Conservation (phyloP, 306 rosid species). For the Vigna angularis region DNA sequence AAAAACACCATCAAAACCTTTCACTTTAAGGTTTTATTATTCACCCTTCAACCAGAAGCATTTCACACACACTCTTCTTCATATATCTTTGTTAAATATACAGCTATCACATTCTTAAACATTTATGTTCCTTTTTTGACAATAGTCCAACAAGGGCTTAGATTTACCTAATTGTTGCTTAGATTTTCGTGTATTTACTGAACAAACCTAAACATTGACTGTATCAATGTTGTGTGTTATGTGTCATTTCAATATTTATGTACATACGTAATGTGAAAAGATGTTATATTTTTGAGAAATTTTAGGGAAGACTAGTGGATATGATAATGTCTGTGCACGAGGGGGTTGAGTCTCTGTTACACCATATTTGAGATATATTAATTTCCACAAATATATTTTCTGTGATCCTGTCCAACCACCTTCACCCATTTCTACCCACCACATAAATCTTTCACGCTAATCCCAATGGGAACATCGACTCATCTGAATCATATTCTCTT, state of each 20-base stretch:
- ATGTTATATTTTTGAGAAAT: neutral
- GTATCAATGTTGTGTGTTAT: conserved; percentile 35
- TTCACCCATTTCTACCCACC: conserved; percentile 95
- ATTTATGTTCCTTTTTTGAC: neutral
- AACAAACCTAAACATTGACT: conserved; percentile 42
- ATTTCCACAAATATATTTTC: conserved; percentile 40
- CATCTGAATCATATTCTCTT: conserved; percentile 29
- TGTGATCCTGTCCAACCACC: conserved; percentile 80
- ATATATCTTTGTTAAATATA: conserved; percentile 40
- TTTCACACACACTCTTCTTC: conserved; percentile 39
- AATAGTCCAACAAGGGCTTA: neutral
- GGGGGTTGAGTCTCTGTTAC: conserved; percentile 54
- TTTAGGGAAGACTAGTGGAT: conserved; percentile 28
- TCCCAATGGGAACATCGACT: conserved; percentile 60
- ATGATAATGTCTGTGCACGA: conserved; percentile 48
- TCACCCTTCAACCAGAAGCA: conserved; percentile 63
- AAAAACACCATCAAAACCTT: conserved; percentile 42
- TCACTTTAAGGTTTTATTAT: conserved; percentile 42
- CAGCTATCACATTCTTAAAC: conserved; percentile 47
- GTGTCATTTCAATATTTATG: conserved; percentile 31
- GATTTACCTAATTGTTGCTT: conserved; percentile 40
- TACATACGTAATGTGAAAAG: neutral
- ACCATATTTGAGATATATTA: conserved; percentile 46
- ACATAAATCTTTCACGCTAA: conserved; percentile 37
- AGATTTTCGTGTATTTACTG: conserved; percentile 33